Evolutionary conservation across 2,329 filamentous ascomycete genomes (phyloP), one percentile per base, ranked within the genome.

Genomic region (Pestalotiopsis sp.): DNA sequence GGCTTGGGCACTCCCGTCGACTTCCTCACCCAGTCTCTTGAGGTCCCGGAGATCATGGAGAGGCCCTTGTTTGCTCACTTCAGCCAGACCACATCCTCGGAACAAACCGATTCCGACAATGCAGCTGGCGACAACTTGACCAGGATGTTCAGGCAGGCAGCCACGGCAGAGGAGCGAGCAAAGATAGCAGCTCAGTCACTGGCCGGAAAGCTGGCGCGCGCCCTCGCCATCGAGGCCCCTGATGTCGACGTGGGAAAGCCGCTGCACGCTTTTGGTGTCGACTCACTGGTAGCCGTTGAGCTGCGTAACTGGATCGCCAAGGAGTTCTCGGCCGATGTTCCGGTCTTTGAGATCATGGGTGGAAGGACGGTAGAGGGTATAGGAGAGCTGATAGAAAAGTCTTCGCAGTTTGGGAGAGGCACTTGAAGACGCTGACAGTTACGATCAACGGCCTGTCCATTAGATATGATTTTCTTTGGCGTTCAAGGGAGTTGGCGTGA

Each of bases 221-320:
- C 71, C 11, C 64, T 75, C 20, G 52, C 61, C 12, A 69, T 73
- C 3, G 45, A 70, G 5, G 59, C 63, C 6, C 49, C 64, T 7
- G 73, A 76, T 39, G 69, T 76, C 14, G 71, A 75, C 55, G 12
- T 63, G 3, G 49, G 64, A 2, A 72, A 71, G 60, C 71, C 70
- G 9, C 70, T 77, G 2, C 73, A 74, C 0, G 73, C 73, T 4
- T 72, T 72, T 52, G 76, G 75, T 1, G 71, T 76, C 3, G 75
- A 77, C 66, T 77, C 75, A 0, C 71, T 77, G 1, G 70, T 77
- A 13, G 76, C 74, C 2, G 72, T 77, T 0, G 76, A 78, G 57
- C 55, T 78, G 38, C 70, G 75, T 2, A 74, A 74, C 17, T 78
- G 76, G 75, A 71, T 78, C 45, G 62, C 25, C 9, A 49, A 55